These are phyloP conservation scores for Diaporthe ilicicola DNA, from an alignment of 2,329 filamentous ascomycete genomes.

Conservation along the genomic window DNA sequence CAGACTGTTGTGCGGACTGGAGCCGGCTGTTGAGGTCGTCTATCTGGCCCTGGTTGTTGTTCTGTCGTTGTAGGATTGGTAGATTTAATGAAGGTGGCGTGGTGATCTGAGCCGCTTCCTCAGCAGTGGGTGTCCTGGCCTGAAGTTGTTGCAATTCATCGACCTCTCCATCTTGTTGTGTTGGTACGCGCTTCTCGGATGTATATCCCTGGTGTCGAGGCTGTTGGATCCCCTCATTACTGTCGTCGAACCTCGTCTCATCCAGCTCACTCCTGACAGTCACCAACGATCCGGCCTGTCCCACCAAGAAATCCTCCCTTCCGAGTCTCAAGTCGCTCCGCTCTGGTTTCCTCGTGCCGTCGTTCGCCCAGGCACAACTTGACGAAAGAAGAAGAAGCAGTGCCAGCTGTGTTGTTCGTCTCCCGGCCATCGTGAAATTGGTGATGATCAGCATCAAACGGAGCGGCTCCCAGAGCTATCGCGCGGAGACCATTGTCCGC, in stretches of 20 bases:
- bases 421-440: constrained; percentile 34
- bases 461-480: constrained; percentile 19
- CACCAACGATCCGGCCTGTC: background rate
- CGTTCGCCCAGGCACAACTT: constrained; percentile 38
- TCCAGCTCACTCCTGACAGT: background rate
- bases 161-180: background rate
- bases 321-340: constrained; percentile 14
- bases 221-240: background rate
- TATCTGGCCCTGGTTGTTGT: constrained; percentile 37
- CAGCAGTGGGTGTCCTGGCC: constrained; percentile 15
- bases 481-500: constrained; percentile 8
- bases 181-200: background rate
- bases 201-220: background rate
- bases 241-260: background rate
- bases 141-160: background rate
- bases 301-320: background rate
- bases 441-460: constrained; percentile 31
- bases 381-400: constrained; percentile 39
- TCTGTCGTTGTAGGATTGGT: constrained; percentile 34
- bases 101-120: constrained; percentile 37
- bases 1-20: constrained; percentile 40
- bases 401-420: constrained; percentile 34
- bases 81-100: constrained; percentile 35
- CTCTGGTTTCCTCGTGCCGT: constrained; percentile 17
- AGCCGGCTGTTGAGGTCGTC: constrained; percentile 34